These are phyloP conservation scores for Gaeumannomyces tritici DNA, from an alignment of 2,329 filamentous ascomycete species.

Conservation along the genomic window DNA sequence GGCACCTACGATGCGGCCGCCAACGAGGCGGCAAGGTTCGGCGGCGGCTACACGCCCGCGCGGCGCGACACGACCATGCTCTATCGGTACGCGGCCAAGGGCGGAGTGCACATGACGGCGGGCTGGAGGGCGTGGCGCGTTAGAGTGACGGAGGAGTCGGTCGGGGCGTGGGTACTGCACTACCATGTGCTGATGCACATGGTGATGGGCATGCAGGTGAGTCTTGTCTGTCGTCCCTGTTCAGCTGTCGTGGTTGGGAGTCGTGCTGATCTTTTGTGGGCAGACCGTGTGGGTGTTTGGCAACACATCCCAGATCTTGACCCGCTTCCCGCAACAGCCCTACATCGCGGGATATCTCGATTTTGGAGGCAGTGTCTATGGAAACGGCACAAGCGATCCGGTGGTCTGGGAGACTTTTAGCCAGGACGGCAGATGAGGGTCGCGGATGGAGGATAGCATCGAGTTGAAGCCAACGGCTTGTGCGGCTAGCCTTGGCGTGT, in stretches of 20 bases:
- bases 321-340: constrained; percentile 20
- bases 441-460: too few species aligned
- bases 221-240: too few species aligned
- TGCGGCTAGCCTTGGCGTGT: too few species aligned
- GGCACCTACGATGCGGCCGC: constrained; percentile 38
- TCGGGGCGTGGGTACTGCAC: constrained; percentile 55
- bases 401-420: background rate
- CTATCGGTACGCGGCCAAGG: constrained; percentile 38
- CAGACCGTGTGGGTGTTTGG: constrained; percentile 29
- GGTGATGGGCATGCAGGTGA: constrained; percentile 35
- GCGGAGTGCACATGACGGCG: constrained; percentile 28
- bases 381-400: constrained; percentile 19
- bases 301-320: constrained; percentile 22
- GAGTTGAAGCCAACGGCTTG: too few species aligned
- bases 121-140: constrained; percentile 56
- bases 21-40: constrained; percentile 32
- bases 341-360: constrained; percentile 28
- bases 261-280: too few species aligned
- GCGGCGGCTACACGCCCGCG: constrained; percentile 23
- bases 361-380: constrained; percentile 35
- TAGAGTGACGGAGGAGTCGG: constrained; percentile 27
- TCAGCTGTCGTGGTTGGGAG: background rate
- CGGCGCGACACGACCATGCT: constrained; percentile 41
- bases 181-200: constrained; percentile 50
- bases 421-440: background rate